Evolutionary conservation across 306 rosid genomes (phyloP).

Genomic region (Betula pendula): DNA sequence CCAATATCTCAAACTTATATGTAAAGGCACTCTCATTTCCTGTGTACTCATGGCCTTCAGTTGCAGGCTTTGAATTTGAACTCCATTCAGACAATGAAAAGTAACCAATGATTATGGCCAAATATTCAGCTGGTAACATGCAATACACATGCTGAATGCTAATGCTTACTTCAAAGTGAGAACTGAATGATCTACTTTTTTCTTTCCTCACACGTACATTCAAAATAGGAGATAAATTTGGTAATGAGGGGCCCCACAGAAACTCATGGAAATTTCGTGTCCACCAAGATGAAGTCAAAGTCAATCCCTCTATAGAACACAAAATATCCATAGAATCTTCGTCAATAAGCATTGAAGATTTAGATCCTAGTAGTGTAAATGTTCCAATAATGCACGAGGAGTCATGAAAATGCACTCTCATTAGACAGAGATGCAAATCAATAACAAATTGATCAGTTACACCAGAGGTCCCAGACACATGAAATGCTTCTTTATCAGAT

Average conservation of each 20-base stretch:
- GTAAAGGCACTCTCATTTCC: conserved; percentile 45
- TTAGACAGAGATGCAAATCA: conserved; percentile 53
- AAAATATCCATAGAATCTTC: conserved; percentile 61
- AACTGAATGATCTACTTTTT: conserved; percentile 35
- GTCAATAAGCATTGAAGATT: conserved; percentile 51
- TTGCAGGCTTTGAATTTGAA: conserved; percentile 38
- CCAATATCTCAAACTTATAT: conserved; percentile 81
- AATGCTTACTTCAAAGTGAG: conserved; percentile 59
- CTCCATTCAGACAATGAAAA: conserved; percentile 78
- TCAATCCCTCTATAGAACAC: conserved; percentile 72
- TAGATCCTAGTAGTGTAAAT: conserved; percentile 51
- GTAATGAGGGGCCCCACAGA: conserved; percentile 80
- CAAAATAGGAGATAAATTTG: conserved; percentile 70
- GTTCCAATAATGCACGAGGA: conserved; percentile 76
- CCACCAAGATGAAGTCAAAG: conserved; percentile 74
- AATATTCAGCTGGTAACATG: conserved; percentile 81
- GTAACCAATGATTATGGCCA: conserved; percentile 86
- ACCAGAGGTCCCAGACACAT: conserved; percentile 39
- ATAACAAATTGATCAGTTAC: conserved; percentile 35
- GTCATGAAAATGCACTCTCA: conserved; percentile 83
- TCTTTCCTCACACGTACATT: conserved; percentile 67
- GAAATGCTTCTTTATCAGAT: conserved; percentile 27
- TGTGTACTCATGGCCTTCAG: conserved; percentile 31
- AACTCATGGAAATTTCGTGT: conserved; percentile 50
- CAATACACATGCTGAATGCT: conserved; percentile 85